Conservation (phyloP, 495 filamentous ascomycete genomes). For the Penicillium salamii region DNA sequence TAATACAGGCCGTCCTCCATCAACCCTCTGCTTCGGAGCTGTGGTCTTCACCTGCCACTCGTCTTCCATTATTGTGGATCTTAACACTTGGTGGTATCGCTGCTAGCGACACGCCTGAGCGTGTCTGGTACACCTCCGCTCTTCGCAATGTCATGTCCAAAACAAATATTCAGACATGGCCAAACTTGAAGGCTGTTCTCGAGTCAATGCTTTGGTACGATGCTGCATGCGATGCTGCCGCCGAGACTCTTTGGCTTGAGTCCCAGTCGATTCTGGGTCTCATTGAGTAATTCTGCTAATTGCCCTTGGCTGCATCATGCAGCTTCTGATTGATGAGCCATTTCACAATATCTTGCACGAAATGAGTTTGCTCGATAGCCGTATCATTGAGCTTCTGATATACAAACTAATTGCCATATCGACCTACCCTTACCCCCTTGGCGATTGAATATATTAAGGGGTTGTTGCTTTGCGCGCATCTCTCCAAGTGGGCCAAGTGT, state of each 20-base stretch:
- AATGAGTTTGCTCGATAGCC: too few relatives aligned
- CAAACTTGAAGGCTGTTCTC: constrained; percentile 20
- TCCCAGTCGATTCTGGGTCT: not conserved
- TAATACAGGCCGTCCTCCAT: constrained; percentile 20
- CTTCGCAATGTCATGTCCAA: constrained; percentile 17
- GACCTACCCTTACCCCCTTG: too few relatives aligned
- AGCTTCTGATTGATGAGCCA: too few relatives aligned
- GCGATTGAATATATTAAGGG: too few relatives aligned
- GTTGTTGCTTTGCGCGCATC: too few relatives aligned
- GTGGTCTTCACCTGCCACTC: constrained; percentile 25
- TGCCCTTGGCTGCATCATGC: too few relatives aligned
- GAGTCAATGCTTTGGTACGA: constrained; percentile 35
- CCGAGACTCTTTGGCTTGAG: constrained; percentile 29
- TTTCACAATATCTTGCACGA: too few relatives aligned
- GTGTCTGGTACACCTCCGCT: constrained; percentile 31
- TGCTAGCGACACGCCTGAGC: constrained; percentile 19
- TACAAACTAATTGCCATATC: too few relatives aligned
- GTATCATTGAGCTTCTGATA: too few relatives aligned
- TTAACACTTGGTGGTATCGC: constrained; percentile 39
- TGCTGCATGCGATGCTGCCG: constrained; percentile 32
- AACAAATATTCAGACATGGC: constrained; percentile 24
- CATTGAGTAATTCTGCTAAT: not conserved
- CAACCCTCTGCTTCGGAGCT: constrained; percentile 7
- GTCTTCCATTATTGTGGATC: constrained; percentile 31
- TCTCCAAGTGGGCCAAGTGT: too few relatives aligned